phyloP scores from a whole-genome alignment of 2,329 filamentous ascomycete species.

The Penicillium nordicum region DNA sequence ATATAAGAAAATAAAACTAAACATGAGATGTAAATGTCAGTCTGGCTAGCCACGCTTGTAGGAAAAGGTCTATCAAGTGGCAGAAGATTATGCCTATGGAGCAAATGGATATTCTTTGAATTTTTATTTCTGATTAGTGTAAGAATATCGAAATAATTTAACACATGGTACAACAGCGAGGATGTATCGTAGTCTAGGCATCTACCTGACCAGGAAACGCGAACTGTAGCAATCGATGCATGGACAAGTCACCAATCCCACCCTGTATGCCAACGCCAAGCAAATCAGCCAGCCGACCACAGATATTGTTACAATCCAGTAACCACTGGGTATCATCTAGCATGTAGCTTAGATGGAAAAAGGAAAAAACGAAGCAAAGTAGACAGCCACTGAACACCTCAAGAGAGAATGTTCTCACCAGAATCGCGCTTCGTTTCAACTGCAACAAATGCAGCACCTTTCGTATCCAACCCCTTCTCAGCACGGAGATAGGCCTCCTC shows the following conservation, averaged over 20 bases:
- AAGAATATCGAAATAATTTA: not conserved
- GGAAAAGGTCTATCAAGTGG: too few relatives aligned
- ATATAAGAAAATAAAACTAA: too few relatives aligned
- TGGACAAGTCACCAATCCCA: not conserved
- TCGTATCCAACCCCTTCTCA: conserved; percentile 68
- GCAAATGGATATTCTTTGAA: conserved; percentile 4
- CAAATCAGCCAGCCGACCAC: not conserved
- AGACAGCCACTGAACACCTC: conserved; percentile 14
- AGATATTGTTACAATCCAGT: not conserved
- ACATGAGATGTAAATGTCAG: too few relatives aligned
- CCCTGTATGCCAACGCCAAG: not conserved
- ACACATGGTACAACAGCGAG: not conserved
- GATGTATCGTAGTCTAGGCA: not conserved
- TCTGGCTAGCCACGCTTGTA: too few relatives aligned
- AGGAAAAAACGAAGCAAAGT: not conserved
- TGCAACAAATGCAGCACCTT: conserved; percentile 60
- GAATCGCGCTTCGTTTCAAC: conserved; percentile 69
- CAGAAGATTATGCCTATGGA: too few relatives aligned
- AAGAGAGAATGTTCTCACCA: conserved; percentile 33
- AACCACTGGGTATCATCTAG: not conserved
- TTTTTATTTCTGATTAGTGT: not conserved
- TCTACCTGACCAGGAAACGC: not conserved
- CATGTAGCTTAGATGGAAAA: not conserved
- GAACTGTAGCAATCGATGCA: not conserved
- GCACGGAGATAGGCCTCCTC: conserved; percentile 67